Percentiles rank a stretch among this genome's conserved stretches.
phyloP scores from a whole-genome alignment of 352 stramenopile genomes.

The Phytophthora pini region DNA sequence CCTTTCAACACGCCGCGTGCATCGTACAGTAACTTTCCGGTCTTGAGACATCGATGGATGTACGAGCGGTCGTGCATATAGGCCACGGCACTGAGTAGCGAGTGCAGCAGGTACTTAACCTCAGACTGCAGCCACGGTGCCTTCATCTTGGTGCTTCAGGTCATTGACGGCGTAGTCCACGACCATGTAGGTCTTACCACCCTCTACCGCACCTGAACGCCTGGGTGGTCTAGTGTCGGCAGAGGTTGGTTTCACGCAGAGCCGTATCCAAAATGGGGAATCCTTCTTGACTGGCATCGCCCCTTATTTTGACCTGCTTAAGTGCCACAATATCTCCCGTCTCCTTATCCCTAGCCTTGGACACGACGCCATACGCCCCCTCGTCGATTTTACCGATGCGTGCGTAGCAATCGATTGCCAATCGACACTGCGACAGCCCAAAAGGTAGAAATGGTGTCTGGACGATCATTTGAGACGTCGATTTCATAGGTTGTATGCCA shows the following conservation, averaged over 20 bases:
- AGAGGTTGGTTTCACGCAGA: conserved; percentile 87
- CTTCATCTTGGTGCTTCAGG: conserved; percentile 85
- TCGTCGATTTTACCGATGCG: conserved; percentile 93
- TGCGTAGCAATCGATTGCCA: conserved; percentile 92
- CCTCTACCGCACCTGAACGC: conserved; percentile 89
- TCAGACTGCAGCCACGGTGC: conserved; percentile 88
- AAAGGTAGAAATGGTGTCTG: conserved; percentile 75
- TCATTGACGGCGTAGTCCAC: conserved; percentile 92
- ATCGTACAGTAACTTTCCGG: conserved; percentile 97
- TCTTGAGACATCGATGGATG: conserved; percentile 98
- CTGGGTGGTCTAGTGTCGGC: conserved; percentile 81
- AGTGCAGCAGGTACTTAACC: conserved; percentile 94
- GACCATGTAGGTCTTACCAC: conserved; percentile 94
- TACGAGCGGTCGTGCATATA: conserved; percentile 94
- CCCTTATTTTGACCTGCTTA: conserved; percentile 91
- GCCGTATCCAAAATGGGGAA: conserved; percentile 77
- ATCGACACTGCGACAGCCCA: conserved; percentile 89
- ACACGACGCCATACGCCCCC: conserved; percentile 97
- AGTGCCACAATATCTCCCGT: conserved; percentile 94
- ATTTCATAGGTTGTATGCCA: conserved; percentile 11
- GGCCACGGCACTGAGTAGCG: conserved; percentile 88
- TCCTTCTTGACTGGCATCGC: conserved; percentile 76
- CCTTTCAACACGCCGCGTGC: conserved; percentile 78
- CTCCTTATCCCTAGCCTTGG: conserved; percentile 91
- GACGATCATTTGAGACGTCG: conserved; percentile 7